Conservation (phyloP, 2,329 filamentous ascomycete genomes). For the Leptosphaerulina australis region DNA sequence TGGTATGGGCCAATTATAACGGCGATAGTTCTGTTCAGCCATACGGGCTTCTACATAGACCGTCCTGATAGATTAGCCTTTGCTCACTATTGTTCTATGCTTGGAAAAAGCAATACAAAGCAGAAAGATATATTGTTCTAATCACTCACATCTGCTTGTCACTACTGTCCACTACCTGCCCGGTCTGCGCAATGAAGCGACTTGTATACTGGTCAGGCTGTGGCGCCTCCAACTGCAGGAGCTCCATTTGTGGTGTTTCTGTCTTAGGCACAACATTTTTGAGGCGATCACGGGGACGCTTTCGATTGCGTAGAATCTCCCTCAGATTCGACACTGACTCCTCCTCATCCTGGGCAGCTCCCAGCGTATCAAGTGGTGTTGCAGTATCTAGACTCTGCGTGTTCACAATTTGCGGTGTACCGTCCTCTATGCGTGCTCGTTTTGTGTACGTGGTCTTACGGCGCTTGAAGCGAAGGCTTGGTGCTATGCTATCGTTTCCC, state of each 20-base stretch:
- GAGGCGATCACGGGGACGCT: slow-evolving; percentile 34
- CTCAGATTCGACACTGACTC: slow-evolving; percentile 33
- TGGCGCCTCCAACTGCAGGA: slow-evolving; percentile 28
- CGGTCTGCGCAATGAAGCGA: slow-evolving; percentile 75
- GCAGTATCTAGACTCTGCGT: slow-evolving; percentile 16
- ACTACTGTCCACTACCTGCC: slow-evolving; percentile 65
- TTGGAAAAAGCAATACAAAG: neutral
- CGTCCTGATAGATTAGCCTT: slow-evolving; percentile 76
- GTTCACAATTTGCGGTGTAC: neutral
- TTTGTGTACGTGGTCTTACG: slow-evolving; percentile 39
- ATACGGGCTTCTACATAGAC: slow-evolving; percentile 83
- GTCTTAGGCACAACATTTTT: slow-evolving; percentile 29
- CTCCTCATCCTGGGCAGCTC: slow-evolving; percentile 21
- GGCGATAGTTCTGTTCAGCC: slow-evolving; percentile 59
- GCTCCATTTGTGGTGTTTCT: slow-evolving; percentile 23
- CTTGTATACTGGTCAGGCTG: slow-evolving; percentile 26
- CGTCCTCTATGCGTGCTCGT: slow-evolving; percentile 26
- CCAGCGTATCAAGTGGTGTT: slow-evolving; percentile 15
- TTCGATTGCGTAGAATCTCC: slow-evolving; percentile 42
- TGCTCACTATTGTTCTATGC: neutral
- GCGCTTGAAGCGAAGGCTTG: slow-evolving; percentile 40
- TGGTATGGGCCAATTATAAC: slow-evolving; percentile 44
- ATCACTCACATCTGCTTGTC: slow-evolving; percentile 83
- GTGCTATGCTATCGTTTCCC: slow-evolving; percentile 21
- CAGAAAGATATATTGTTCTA: too few species aligned